Evolutionary conservation across 305 asterid species (phyloP).

Genomic region (Fraxinus angustifolia): DNA sequence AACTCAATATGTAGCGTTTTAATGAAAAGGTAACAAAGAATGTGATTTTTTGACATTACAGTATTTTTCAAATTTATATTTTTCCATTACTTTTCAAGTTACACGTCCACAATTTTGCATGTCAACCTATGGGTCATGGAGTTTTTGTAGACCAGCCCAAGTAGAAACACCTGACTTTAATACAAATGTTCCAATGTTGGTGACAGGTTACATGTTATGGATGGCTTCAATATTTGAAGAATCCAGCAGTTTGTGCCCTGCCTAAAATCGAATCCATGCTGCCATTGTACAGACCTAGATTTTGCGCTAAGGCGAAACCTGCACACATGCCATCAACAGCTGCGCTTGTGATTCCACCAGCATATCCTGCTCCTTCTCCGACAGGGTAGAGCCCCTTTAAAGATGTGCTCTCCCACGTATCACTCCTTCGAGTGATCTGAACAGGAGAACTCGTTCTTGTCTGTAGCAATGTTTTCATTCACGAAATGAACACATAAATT

Average conservation of each 20-base stretch:
- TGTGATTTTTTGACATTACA: background rate
- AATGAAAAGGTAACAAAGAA: background rate
- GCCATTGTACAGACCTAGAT: conserved; percentile 60
- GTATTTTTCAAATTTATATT: background rate
- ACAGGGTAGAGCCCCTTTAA: conserved; percentile 81
- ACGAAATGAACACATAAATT: background rate
- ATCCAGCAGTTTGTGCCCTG: conserved; percentile 53
- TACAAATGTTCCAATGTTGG: background rate
- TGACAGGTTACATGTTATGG: background rate
- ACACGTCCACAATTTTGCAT: background rate
- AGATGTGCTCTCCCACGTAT: conserved; percentile 78
- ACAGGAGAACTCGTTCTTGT: conserved; percentile 94
- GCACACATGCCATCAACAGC: conserved; percentile 92
- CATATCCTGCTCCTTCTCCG: conserved; percentile 96
- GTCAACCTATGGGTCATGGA: background rate
- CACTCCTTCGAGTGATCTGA: conserved; percentile 61
- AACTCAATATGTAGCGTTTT: background rate
- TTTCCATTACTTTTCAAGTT: background rate
- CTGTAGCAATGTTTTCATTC: conserved; percentile 28
- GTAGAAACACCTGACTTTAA: background rate
- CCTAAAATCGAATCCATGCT: conserved; percentile 49
- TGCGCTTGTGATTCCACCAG: conserved; percentile 94
- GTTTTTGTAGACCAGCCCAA: background rate
- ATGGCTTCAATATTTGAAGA: conserved; percentile 47
- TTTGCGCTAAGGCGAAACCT: conserved; percentile 72